Evolutionary conservation across 1,284 basidiomycete genomes (phyloP).

Genomic region (Ceratobasidium sp.): DNA sequence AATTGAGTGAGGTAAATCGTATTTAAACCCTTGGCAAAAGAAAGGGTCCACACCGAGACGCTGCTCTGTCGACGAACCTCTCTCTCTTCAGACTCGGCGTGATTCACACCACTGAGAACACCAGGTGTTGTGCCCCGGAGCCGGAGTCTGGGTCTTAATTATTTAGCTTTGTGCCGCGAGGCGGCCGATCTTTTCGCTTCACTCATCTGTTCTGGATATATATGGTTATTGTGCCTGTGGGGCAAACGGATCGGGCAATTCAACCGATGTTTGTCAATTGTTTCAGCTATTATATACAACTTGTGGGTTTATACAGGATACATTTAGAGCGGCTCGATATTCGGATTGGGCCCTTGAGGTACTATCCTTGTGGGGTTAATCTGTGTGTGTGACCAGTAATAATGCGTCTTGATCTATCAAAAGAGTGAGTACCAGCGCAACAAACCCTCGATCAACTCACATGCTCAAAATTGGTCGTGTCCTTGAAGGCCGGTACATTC

Average conservation of each 20-base stretch:
- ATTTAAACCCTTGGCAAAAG: constrained; percentile 13
- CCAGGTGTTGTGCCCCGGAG: no score
- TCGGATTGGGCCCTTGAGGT: constrained; percentile 72
- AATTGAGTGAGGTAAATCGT: neutral
- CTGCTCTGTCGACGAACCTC: no score
- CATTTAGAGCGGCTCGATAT: constrained; percentile 65
- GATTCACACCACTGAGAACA: neutral
- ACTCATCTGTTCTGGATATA: no score
- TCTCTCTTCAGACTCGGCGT: no score
- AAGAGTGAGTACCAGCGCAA: neutral
- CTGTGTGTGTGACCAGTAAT: constrained; percentile 77
- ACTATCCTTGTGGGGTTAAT: constrained; percentile 79
- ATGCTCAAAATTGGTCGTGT: constrained; percentile 86
- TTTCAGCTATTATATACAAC: no score
- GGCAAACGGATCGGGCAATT: no score
- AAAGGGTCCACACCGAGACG: constrained; percentile 12
- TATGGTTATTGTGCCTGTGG: no score
- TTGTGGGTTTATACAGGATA: neutral
- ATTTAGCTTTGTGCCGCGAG: no score
- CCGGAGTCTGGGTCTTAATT: no score
- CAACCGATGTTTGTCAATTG: no score
- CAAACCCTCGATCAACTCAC: no score
- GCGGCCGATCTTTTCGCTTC: no score
- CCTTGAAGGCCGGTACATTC: constrained; percentile 87
- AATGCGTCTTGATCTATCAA: constrained; percentile 74